These are phyloP conservation scores for Leccinum cinnamomeum DNA, from an alignment of 1,284 basidiomycete genomes.

Conservation along the genomic window DNA sequence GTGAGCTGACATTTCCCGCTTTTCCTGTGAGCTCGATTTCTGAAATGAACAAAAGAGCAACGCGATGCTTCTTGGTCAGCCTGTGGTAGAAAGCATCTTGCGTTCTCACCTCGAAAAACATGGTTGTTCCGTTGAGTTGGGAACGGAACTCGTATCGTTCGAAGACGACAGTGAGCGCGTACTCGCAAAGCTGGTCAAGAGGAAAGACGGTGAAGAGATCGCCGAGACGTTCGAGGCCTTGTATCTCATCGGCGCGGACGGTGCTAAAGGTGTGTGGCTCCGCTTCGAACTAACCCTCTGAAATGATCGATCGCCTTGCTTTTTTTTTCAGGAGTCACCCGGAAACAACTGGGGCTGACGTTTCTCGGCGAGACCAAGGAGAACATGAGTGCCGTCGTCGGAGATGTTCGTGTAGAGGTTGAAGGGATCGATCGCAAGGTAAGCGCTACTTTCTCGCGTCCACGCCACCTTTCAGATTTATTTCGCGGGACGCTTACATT, in stretches of 20 bases:
- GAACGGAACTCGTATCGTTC: conserved; percentile 33
- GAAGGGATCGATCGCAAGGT: not conserved
- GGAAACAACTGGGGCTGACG: conserved; percentile 44
- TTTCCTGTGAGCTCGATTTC: not conserved
- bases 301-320: not conserved
- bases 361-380: conserved; percentile 47
- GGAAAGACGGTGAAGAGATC: conserved; percentile 12
- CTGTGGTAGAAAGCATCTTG: conserved; percentile 33
- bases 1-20: not conserved
- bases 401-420: not conserved
- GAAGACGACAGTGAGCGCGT: conserved; percentile 33
- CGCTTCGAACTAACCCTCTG: not conserved
- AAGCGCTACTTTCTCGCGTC: not conserved
- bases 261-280: not conserved
- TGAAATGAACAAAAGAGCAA: conserved; percentile 9
- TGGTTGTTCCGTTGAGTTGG: conserved; percentile 33
- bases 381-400: not conserved
- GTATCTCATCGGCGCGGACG: not conserved
- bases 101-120: conserved; percentile 32
- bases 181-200: conserved; percentile 26
- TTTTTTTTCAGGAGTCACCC: conserved; percentile 30
- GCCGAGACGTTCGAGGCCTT: conserved; percentile 14
- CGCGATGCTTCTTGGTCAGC: conserved; percentile 34
- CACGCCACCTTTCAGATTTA: too few relatives aligned
- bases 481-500: not conserved